Percentiles rank a stretch among this genome's conserved stretches.
Conservation (phyloP, 129 eudicot species). For the Tagetes patula region DNA sequence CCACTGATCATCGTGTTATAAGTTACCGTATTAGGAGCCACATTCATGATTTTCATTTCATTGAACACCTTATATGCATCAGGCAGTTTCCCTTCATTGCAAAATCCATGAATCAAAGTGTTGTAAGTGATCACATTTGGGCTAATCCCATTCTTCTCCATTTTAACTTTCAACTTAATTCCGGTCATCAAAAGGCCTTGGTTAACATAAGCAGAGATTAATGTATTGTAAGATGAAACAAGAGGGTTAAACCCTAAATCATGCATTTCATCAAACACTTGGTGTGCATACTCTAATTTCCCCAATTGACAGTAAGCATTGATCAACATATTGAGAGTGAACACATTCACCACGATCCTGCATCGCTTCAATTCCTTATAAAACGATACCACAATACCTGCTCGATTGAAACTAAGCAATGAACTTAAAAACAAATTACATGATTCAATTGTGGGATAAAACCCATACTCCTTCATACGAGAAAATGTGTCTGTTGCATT, state of each 20-base stretch:
- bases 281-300: conserved; percentile 59
- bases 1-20: conserved; percentile 68
- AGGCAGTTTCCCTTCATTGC: conserved; percentile 63
- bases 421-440: conserved; percentile 71
- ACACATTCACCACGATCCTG: conserved; percentile 59
- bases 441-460: conserved; percentile 69
- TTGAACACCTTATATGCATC: conserved; percentile 64
- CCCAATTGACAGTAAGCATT: conserved; percentile 56
- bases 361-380: conserved; percentile 56
- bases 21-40: conserved; percentile 65
- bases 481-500: conserved; percentile 53
- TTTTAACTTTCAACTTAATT: conserved; percentile 53
- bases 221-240: conserved; percentile 57
- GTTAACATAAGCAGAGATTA: conserved; percentile 58
- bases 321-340: conserved; percentile 71
- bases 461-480: conserved; percentile 73
- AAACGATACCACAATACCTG: conserved; percentile 47
- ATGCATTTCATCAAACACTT: conserved; percentile 59
- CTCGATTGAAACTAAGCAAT: conserved; percentile 51
- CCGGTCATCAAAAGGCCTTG: conserved; percentile 51
- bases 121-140: conserved; percentile 62
- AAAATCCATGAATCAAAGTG: conserved; percentile 59
- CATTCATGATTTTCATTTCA: conserved; percentile 55
- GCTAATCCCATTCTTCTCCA: conserved; percentile 63
- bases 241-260: conserved; percentile 49